Evolutionary conservation across 202 grass and related monocot species (phyloP).

Genomic region (Carex arenaria): DNA sequence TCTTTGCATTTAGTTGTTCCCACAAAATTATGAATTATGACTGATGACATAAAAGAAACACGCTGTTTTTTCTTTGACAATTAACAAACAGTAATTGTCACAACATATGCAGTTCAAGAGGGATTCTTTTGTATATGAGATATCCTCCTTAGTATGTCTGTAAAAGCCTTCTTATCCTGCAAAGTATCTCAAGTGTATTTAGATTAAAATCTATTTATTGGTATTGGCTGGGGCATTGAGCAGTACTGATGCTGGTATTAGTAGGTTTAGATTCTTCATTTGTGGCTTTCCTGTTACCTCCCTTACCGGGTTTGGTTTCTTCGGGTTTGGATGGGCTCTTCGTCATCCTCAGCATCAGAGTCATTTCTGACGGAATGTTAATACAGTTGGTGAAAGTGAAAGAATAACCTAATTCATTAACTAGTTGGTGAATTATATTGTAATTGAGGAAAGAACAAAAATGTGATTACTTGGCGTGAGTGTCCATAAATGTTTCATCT

Average conservation of each 20-base stretch:
- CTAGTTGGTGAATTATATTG: no score
- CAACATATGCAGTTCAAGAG: conserved; percentile 71
- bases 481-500: conserved; percentile 82
- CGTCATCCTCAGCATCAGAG: conserved; percentile 79
- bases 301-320: conserved; percentile 40
- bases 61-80: no score
- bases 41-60: neutral
- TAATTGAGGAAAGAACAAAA: no score
- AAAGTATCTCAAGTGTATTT: neutral
- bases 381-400: no score
- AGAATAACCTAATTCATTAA: no score
- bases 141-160: conserved; percentile 82
- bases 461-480: conserved; percentile 58
- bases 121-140: conserved; percentile 87
- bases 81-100: neutral
- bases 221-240: neutral
- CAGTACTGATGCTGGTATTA: conserved; percentile 9
- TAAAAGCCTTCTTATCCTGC: conserved; percentile 89
- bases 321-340: conserved; percentile 55
- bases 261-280: conserved; percentile 60
- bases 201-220: neutral
- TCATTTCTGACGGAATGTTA: neutral
- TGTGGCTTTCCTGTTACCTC: conserved; percentile 58
- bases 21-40: no score
- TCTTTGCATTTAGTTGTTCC: neutral